Conservation (phyloP, 2,329 filamentous ascomycete species). For the Pseudocercospora macadamiae region DNA sequence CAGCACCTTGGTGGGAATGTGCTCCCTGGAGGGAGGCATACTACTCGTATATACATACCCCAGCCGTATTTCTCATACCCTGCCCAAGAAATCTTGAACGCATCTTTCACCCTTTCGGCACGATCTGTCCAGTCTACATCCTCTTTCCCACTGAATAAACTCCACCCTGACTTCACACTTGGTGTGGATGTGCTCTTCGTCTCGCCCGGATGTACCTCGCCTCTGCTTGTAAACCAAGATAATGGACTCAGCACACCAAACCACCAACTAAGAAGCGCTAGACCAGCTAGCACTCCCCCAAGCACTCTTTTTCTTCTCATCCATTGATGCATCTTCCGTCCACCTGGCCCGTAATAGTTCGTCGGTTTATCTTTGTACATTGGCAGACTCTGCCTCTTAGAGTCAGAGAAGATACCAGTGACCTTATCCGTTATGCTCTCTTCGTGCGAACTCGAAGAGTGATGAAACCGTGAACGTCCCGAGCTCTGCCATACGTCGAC, state of each 20-base stretch:
- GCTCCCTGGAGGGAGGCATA: constrained; percentile 22
- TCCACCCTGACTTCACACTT: constrained; percentile 40
- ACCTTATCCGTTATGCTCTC: constrained; percentile 50
- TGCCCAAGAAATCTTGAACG: constrained; percentile 89
- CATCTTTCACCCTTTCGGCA: constrained; percentile 80
- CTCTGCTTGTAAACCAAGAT: constrained; percentile 26
- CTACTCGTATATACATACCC: constrained; percentile 63
- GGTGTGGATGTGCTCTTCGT: constrained; percentile 27
- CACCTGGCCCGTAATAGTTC: constrained; percentile 61
- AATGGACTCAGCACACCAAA: constrained; percentile 61
- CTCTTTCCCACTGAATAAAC: constrained; percentile 59
- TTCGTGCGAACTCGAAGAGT: constrained; percentile 14
- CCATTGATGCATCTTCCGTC: constrained; percentile 46
- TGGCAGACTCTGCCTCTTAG: constrained; percentile 65
- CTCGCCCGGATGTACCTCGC: background rate
- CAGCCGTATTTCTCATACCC: constrained; percentile 91
- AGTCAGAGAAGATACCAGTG: constrained; percentile 65
- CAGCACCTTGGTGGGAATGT: constrained; percentile 4
- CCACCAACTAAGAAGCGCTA: constrained; percentile 67
- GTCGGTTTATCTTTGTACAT: constrained; percentile 99
- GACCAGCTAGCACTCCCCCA: constrained; percentile 56
- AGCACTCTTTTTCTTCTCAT: constrained; percentile 64
- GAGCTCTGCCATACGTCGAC: constrained; percentile 22
- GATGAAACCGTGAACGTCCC: constrained; percentile 26
- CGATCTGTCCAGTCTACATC: constrained; percentile 73